Evolutionary conservation across 352 stramenopile genomes (phyloP), one percentile per base, ranked within the genome.

Genomic region (Phytophthora pini): DNA sequence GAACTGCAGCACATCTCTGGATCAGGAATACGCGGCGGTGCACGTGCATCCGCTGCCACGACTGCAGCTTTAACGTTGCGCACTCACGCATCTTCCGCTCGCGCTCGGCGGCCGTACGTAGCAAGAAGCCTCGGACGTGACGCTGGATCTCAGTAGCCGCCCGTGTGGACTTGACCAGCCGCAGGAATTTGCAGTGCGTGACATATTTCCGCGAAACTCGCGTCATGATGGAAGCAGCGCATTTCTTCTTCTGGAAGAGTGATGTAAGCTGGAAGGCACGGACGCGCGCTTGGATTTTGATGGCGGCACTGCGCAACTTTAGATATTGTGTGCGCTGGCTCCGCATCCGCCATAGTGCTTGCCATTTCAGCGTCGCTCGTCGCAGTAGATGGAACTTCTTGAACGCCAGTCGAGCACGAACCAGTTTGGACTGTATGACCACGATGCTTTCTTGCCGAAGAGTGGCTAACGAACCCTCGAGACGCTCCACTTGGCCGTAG

Each of bases 401-500:
- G 10, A 62, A 75, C 7, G 70, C 65, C 6, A 83, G 31, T 44
- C 50, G 71, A 27, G 62, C 67, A 36, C 82, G 84, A 38, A 67
- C 74, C 51, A 84, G 68, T 61, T 80, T 92, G 39, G 68, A 85
- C 41, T 86, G 80, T 4, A 91, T 36, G 17, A 78, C 46, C n/a
- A 83, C 63, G 0, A 82, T 77, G 22, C 83, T 87, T 11, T 81
- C 72, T 6, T 67, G 56, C 27, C 84, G 74, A 26, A 87, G 63
- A 1, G 65, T 55, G 1, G 70, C 68, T 10, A 87, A 64, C 5
- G 74, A 79, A 4, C 75, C 78, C 29, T 93, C 84, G 10, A 94
- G 72, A 24, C 79, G 78, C 61, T 95, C 87, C 1, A 95, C 45
- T 51, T 95, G 84, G 0, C 84, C 87, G 45, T 95, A 93, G 1